Evolutionary conservation across 257 asterid species (phyloP), one percentile per base, ranked within the genome.

Genomic region (Plectranthus barbatus): DNA sequence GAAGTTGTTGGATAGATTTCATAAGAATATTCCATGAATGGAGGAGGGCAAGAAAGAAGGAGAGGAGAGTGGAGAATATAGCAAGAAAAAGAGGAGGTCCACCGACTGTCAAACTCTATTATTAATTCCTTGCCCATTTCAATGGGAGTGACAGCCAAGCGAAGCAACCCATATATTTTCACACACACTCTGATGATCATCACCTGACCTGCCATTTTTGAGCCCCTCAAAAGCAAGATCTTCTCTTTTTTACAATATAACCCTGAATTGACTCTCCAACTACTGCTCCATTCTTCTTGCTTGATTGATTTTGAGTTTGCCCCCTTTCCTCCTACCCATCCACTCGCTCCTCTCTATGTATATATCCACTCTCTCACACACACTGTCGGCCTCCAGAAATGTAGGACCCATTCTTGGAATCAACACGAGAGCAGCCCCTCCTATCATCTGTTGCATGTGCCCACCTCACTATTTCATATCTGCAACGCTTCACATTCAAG

Each of bases 91-190:
- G 55, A 1, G 20, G 64, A 41, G 75, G 69, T 52, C 81, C 77
- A 67, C 53, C 42, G 41, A 4, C 49, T 12, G 51, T 39, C 49
- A 41, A 58, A 40, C 52, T 31, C 47, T 29, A 67, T 73, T 65
- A 77, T 1, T 26, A 26, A 5, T 68, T 67, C 79, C 24, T 56
- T 69, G 42, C 64, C 67, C 71, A 73, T 70, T 44, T 74, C 36
- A 41, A 46, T 46, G 85, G 49, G 80, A 78, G 86, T 82, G 81
- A 80, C 85, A 80, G 72, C 74, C 57, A 80, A 85, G 86, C 84
- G 48, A 80, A 73, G 83, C 77, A 75, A 72, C 14, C 54, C 60
- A 12, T 11, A 18, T 53, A 48, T 60, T 58, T 57, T 39, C 52
- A 40, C 72, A 50, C 60, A 45, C 74, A n/a, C n/a, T n/a, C n/a